A percentile compares a stretch with the other conserved stretches of the same genome.
These are phyloP conservation scores for Gracilaria vermiculophylla DNA, from an alignment of 23 red algal genomes.

Conservation along the genomic window DNA sequence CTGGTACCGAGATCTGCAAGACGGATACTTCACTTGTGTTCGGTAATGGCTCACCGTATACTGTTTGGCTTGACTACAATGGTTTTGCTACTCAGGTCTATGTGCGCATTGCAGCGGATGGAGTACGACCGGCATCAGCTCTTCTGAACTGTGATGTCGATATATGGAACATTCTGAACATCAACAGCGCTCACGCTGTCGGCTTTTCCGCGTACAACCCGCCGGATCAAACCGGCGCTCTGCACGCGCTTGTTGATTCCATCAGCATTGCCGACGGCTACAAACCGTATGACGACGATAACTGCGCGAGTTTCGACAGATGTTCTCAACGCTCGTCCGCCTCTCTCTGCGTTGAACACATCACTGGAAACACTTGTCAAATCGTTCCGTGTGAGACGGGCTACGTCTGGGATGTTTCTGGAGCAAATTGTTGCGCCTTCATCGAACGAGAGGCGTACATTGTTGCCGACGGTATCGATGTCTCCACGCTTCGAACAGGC, in stretches of 20 bases:
- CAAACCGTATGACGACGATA: constrained; percentile 49
- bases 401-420: constrained; percentile 67
- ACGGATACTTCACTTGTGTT: constrained; percentile 22
- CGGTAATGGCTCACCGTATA: constrained; percentile 39
- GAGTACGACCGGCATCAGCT: constrained; percentile 28
- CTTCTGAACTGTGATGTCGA: constrained; percentile 49
- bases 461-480: not conserved
- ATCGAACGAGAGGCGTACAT: constrained; percentile 35
- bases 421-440: constrained; percentile 56
- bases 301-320: constrained; percentile 31
- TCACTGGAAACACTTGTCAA: constrained; percentile 10
- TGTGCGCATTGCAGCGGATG: constrained; percentile 19
- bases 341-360: constrained; percentile 15
- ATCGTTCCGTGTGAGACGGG: constrained; percentile 25
- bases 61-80: constrained; percentile 63
- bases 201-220: constrained; percentile 63
- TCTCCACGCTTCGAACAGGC: constrained; percentile 19
- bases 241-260: constrained; percentile 34
- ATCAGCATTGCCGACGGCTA: constrained; percentile 47
- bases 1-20: constrained; percentile 24
- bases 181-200: constrained; percentile 41
- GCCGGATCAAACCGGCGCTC: not conserved
- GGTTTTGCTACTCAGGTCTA: constrained; percentile 50
- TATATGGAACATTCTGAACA: constrained; percentile 55
- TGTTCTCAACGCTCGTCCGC: constrained; percentile 9